Percentiles rank a stretch among this genome's conserved stretches.
Evolutionary conservation across 2,329 filamentous ascomycete genomes (phyloP).

Genomic region (Aschersonia sp.): DNA sequence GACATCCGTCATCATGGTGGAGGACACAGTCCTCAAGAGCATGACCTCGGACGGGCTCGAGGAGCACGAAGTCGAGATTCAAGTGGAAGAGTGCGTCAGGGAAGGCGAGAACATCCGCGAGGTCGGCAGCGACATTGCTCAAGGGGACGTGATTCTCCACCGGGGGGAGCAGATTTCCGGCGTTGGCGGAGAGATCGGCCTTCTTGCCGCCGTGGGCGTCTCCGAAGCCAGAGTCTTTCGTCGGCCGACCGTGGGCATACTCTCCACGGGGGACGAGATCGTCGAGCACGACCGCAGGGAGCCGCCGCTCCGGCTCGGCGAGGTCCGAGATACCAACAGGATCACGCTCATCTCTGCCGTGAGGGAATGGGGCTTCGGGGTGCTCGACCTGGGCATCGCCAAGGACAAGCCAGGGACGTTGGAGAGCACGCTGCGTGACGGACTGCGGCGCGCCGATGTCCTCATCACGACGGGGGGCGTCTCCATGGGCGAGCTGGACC

Average conservation of each 20-base stretch:
- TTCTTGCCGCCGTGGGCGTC: conserved; percentile 75
- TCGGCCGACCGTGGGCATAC: conserved; percentile 65
- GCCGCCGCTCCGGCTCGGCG: conserved; percentile 51
- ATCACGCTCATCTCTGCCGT: conserved; percentile 74
- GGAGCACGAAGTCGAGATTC: conserved; percentile 76
- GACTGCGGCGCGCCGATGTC: conserved; percentile 61
- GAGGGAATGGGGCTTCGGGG: conserved; percentile 58
- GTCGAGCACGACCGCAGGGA: conserved; percentile 55
- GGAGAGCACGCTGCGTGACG: conserved; percentile 62
- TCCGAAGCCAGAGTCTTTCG: conserved; percentile 56
- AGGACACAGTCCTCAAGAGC: conserved; percentile 69
- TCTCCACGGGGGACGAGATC: conserved; percentile 93
- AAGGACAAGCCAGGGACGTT: conserved; percentile 58
- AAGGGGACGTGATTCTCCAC: conserved; percentile 54
- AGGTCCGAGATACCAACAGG: conserved; percentile 88
- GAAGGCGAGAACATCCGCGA: conserved; percentile 81
- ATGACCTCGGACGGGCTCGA: conserved; percentile 69
- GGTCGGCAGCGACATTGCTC: conserved; percentile 71
- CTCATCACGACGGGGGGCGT: conserved; percentile 89
- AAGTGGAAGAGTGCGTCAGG: conserved; percentile 54
- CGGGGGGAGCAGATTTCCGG: conserved; percentile 74
- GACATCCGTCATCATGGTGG: conserved; percentile 82
- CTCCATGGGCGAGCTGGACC: conserved; percentile 93
- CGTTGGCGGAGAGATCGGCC: conserved; percentile 78
- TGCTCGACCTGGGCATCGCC: conserved; percentile 75